Evolutionary conservation across 169 alveolate genomes (phyloP), one percentile per base, ranked within the genome.

Genomic region (Eimeria mitis): DNA sequence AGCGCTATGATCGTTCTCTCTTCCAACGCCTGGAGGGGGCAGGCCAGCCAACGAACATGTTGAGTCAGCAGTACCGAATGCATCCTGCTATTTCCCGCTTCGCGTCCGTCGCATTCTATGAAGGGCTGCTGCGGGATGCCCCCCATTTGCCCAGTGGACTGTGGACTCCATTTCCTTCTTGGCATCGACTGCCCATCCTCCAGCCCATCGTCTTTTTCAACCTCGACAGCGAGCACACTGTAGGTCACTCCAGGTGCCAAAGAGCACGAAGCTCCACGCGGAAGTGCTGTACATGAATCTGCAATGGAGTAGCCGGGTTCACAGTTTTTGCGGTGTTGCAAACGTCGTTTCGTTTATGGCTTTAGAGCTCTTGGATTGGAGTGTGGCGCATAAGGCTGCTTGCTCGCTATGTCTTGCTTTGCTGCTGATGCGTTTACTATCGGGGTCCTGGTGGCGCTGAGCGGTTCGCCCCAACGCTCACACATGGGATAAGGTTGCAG

Each of bases 21-120:
- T 99, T 99, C 96, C 99, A 98, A 95, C 97, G 99, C 70, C 97
- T 99, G 65, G 99, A 98, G 94, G 96, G 96, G 95, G 98, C 98
- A 63, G 98, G 98, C 79, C 96, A 97, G 79, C 97, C 98, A 56
- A 99, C 98, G 78, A 98, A 97, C 95, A 96, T 98, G 97, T 97
- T 99, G 89, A 97, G 98, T 89, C 97, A 98, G 76, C 99, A 99
- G 97, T 99, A 99, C 97, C 99, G 99, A 96, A 99, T 99, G 99
- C 99, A 99, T 96, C 99, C 99, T 14, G 97, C 95, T 89, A 99
- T 99, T 63, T 97, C 99, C 84, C 97, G 98, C 92, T 99, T 99
- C 95, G 99, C 99, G 7, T 98, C 99, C 49, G 96, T 97, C 95
- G 97, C 97, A 1, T 97, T 97, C 95, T 97, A 97, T 94, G 96